Base-by-base conservation (phyloP, 495 filamentous ascomycete genomes). In the Pseudomonodictys pantanalensis region DNA sequence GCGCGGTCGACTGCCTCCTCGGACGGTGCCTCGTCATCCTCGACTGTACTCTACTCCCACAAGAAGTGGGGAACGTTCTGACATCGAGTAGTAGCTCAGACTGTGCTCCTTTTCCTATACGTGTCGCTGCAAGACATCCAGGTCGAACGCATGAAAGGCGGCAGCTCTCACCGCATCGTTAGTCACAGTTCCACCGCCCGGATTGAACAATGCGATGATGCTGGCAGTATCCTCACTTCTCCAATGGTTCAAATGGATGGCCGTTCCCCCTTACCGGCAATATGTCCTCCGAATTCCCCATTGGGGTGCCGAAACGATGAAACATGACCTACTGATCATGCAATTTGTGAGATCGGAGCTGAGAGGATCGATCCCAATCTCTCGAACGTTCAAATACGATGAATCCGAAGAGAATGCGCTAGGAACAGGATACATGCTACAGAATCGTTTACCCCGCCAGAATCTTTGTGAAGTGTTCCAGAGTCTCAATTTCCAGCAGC, bases 111-210 rank as follows among this genome's bases (percentile, higher is more conserved):
- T n/a, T n/a, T n/a, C n/a, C n/a, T n/a, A n/a, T n/a, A n/a, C n/a
- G n/a, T n/a, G n/a, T 7, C 8, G 15, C 15, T 25, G 12, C 22
- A 29, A 18, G 18, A 9, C 11, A 26, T 49, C 26, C 8, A 22
- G 10, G 26, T 49, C 46, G 12, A 24, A 6, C 46, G 25, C 25
- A 55, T 55, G 38, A 45, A 43, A 20, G 52, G 52, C 20, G 52
- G 52, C 2, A 23, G 9, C 22, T 55, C 18, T 39, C 43, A 55
- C 24, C 52, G 52, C 23, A 23, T 55, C 22, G 30, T 45, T 18
- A 32, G 52, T 20, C 38, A 55, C 35, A 3, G n/a, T 46, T 12
- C 6, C 12, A 44, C 10, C 10, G 29, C 29, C 32, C 33, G 23
- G 23, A 11, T 15, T 22, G 4, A 6, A 22, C 4, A 30, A 32